Conservation (phyloP, 2,329 filamentous ascomycete species). For the Alternaria tenuissima region DNA sequence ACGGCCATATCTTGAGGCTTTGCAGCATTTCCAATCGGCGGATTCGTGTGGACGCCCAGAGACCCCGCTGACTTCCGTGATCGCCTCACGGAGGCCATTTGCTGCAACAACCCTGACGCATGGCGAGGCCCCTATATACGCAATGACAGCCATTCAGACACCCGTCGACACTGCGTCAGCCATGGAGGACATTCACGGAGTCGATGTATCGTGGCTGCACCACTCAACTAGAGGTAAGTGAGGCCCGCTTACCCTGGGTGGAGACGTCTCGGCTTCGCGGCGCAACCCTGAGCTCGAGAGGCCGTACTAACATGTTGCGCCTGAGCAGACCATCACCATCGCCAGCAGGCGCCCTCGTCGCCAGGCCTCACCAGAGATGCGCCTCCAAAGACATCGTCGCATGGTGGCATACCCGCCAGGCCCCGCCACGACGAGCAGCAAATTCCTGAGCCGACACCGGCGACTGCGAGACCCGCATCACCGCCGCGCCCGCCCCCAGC, state of each 20-base stretch:
- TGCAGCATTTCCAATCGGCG: slow-evolving; percentile 36
- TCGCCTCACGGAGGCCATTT: slow-evolving; percentile 24
- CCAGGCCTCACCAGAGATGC: slow-evolving; percentile 45
- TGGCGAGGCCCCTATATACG: slow-evolving; percentile 35
- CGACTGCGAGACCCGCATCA: slow-evolving; percentile 37
- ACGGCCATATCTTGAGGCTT: slow-evolving; percentile 13
- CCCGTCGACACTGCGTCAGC: slow-evolving; percentile 29
- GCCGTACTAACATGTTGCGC: slow-evolving; percentile 28
- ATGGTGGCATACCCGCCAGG: slow-evolving; percentile 37
- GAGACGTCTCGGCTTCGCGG: slow-evolving; percentile 32
- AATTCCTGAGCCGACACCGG: slow-evolving; percentile 21
- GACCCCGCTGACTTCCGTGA: slow-evolving; percentile 42
- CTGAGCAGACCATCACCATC: slow-evolving; percentile 47
- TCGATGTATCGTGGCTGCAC: slow-evolving; percentile 93
- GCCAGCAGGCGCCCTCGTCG: slow-evolving; percentile 47
- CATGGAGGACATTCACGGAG: slow-evolving; percentile 83
- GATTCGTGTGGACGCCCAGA: slow-evolving; percentile 13
- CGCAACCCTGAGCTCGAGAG: slow-evolving; percentile 17
- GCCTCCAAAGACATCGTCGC: slow-evolving; percentile 47
- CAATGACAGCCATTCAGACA: slow-evolving; percentile 34
- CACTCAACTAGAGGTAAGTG: slow-evolving; percentile 84
- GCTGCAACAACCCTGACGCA: slow-evolving; percentile 25
- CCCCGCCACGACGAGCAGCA: slow-evolving; percentile 28
- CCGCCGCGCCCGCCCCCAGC: slow-evolving; percentile 33
- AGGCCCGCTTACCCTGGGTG: slow-evolving; percentile 46